phyloP scores from a whole-genome alignment of 345 rosid species.

The Linum tenue region DNA sequence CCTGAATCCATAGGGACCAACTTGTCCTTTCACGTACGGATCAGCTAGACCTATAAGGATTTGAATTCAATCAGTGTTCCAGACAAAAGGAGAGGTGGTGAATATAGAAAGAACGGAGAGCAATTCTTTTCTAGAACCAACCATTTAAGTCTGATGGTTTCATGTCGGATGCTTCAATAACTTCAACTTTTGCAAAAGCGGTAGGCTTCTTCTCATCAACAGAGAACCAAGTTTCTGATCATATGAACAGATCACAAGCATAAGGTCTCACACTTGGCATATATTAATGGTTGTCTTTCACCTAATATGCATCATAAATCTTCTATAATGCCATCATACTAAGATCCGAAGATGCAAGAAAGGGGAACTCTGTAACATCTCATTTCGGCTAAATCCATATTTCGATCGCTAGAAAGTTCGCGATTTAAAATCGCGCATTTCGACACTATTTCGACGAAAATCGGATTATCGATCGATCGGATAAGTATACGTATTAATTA shows the following conservation, averaged over 20 bases:
- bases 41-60: slow-evolving; percentile 70
- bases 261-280: slow-evolving; percentile 1
- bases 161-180: slow-evolving; percentile 69
- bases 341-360: neutral
- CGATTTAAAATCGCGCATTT: too few relatives aligned
- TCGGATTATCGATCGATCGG: too few relatives aligned
- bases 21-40: slow-evolving; percentile 91
- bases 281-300: neutral
- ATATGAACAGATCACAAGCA: slow-evolving; percentile 8
- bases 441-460: too few relatives aligned
- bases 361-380: too few relatives aligned
- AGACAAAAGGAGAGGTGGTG: neutral
- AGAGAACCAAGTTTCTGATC: slow-evolving; percentile 70
- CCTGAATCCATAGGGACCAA: slow-evolving; percentile 69
- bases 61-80: neutral
- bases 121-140: slow-evolving; percentile 19
- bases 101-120: neutral
- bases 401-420: too few relatives aligned
- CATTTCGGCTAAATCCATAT: too few relatives aligned
- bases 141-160: slow-evolving; percentile 86
- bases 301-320: neutral
- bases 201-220: slow-evolving; percentile 71
- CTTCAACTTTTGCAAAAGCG: slow-evolving; percentile 67
- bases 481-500: too few relatives aligned
- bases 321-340: neutral